Evolutionary conservation across 2,329 filamentous ascomycete species (phyloP).

Genomic region (Akanthomyces dipterigenus): DNA sequence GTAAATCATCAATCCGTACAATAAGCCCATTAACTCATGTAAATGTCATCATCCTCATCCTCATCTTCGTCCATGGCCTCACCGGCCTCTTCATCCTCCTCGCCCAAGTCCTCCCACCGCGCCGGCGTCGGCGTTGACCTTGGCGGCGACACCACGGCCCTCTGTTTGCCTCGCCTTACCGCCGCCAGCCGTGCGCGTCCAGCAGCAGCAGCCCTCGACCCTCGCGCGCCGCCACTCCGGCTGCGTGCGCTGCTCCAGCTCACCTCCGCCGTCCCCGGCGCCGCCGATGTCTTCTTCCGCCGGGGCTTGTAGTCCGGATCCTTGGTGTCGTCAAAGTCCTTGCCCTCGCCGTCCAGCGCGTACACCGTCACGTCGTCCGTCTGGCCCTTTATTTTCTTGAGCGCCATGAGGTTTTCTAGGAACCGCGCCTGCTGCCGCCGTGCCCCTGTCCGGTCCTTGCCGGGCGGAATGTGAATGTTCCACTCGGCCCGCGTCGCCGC

Average conservation of each 20-base stretch:
- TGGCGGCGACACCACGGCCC: neutral
- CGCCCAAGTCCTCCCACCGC: constrained; percentile 11
- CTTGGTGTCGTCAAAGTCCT: constrained; percentile 34
- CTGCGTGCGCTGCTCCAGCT: neutral
- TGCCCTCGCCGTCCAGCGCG: constrained; percentile 37
- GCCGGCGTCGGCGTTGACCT: constrained; percentile 12
- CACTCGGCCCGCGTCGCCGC: constrained; percentile 34
- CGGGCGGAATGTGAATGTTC: constrained; percentile 39
- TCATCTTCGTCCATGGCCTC: constrained; percentile 21
- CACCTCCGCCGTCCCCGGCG: neutral
- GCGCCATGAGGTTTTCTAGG: constrained; percentile 56
- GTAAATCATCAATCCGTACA: constrained; percentile 13
- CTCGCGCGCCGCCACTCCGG: constrained; percentile 15
- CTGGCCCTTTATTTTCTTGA: constrained; percentile 60
- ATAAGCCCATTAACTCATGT: constrained; percentile 13
- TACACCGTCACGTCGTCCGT: constrained; percentile 58
- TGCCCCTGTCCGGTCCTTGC: constrained; percentile 40
- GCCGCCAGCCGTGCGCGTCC: constrained; percentile 8
- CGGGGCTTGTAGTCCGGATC: constrained; percentile 30
- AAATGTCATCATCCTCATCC: constrained; percentile 17
- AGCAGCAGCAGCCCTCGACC: constrained; percentile 16
- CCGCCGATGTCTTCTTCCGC: constrained; percentile 6
- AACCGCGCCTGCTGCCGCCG: constrained; percentile 48
- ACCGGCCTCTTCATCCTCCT: constrained; percentile 16
- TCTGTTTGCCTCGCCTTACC: neutral